A percentile compares a stretch with the other conserved stretches of the same genome.
phyloP scores from a whole-genome alignment of 2,329 filamentous ascomycete species.

The Diaporthe nobilis region DNA sequence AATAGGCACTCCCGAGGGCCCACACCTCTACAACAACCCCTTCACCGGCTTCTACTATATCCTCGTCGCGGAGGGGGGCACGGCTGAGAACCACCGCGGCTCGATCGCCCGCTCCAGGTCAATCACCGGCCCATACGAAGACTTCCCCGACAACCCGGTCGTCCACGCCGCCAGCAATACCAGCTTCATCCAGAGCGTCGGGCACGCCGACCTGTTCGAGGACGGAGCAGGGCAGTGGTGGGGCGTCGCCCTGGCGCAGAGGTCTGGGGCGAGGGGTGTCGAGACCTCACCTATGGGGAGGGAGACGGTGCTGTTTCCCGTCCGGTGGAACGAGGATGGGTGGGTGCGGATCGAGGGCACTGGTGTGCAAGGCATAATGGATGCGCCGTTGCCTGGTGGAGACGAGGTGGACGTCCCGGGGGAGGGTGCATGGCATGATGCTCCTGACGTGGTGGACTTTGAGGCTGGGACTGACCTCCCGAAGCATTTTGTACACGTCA shows the following conservation, averaged over 20 bases:
- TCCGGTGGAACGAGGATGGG: conserved; percentile 62
- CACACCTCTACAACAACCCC: conserved; percentile 60
- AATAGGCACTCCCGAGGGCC: conserved; percentile 50
- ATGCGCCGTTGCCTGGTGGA: not conserved
- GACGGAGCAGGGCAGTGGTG: conserved; percentile 45
- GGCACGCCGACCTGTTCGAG: conserved; percentile 48
- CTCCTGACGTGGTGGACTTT: conserved; percentile 3
- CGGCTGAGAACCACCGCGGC: conserved; percentile 49
- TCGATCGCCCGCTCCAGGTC: conserved; percentile 46
- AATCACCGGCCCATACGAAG: conserved; percentile 50
- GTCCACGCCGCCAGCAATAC: conserved; percentile 47
- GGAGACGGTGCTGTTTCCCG: conserved; percentile 65
- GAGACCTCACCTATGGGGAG: conserved; percentile 66
- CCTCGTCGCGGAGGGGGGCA: conserved; percentile 63
- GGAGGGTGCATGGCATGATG: not conserved
- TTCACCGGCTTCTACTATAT: conserved; percentile 58
- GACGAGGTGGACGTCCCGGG: not conserved
- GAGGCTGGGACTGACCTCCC: conserved; percentile 1
- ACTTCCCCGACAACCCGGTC: conserved; percentile 51
- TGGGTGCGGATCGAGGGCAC: conserved; percentile 53
- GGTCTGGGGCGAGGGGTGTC: not conserved
- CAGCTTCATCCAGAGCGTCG: conserved; percentile 44
- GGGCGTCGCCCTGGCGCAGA: conserved; percentile 25
- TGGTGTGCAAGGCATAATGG: not conserved
- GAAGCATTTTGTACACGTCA: conserved; percentile 1